Evolutionary conservation across 805 yeast species (phyloP).

Genomic region (Metschnikowia colocasiae): DNA sequence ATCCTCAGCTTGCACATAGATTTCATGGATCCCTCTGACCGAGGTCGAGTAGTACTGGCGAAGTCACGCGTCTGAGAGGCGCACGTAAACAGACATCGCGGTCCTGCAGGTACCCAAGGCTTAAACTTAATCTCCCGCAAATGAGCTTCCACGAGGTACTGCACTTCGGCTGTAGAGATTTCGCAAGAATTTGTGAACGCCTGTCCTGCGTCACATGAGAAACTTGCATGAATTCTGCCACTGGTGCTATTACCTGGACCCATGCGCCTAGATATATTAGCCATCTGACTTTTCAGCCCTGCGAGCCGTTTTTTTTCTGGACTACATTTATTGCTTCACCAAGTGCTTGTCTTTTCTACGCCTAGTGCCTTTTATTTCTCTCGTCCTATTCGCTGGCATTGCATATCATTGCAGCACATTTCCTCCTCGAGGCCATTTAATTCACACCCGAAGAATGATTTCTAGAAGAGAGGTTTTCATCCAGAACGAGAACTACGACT

Average conservation of each 20-base stretch:
- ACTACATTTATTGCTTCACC: not conserved
- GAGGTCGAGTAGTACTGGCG: not conserved
- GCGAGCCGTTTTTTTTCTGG: constrained; percentile 1
- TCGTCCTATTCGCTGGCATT: not conserved
- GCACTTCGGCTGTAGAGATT: constrained; percentile 7
- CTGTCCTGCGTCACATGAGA: constrained; percentile 5
- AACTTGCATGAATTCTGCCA: constrained; percentile 2
- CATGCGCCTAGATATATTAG: constrained; percentile 4
- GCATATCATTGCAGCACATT: not conserved
- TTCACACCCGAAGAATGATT: constrained; percentile 10
- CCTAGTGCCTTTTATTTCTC: not conserved
- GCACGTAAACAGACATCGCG: constrained; percentile 2
- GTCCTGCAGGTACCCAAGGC: not conserved
- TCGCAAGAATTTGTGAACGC: not conserved
- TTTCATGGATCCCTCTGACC: not conserved
- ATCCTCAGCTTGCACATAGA: not conserved
- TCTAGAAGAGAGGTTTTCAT: constrained; percentile 33
- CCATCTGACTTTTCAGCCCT: constrained; percentile 1
- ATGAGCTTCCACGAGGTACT: constrained; percentile 13
- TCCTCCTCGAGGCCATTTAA: not conserved
- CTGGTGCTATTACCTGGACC: not conserved
- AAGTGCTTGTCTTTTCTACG: not conserved
- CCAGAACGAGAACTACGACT: constrained; percentile 27
- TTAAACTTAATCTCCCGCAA: constrained; percentile 16
- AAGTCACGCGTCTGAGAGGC: not conserved